Percentiles rank a stretch among this genome's conserved stretches.
Evolutionary conservation across 2,329 filamentous ascomycete genomes (phyloP).

Genomic region (Canariomyces notabilis): DNA sequence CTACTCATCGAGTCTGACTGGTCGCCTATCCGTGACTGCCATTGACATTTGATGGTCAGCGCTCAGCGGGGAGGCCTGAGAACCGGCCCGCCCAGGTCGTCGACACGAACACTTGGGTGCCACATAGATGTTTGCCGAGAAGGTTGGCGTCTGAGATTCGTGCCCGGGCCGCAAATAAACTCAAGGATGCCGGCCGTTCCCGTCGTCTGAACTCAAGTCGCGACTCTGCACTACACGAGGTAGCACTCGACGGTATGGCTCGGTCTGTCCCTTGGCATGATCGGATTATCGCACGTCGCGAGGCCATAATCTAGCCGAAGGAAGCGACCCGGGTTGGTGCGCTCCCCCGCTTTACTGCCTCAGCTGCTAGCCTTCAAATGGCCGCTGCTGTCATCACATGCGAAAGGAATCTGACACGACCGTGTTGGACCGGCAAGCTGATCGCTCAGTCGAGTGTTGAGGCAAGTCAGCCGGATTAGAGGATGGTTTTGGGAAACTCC

Average conservation of each 20-base stretch:
- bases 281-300: neutral
- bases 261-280: neutral
- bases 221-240: too few relatives aligned
- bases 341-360: too few relatives aligned
- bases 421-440: too few relatives aligned
- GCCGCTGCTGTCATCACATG: too few relatives aligned
- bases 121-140: neutral
- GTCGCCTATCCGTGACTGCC: slow-evolving; percentile 5
- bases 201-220: neutral
- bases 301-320: too few relatives aligned
- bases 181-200: neutral
- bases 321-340: too few relatives aligned
- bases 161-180: neutral
- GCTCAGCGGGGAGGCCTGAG: neutral
- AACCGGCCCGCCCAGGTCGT: neutral
- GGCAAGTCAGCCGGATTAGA: too few relatives aligned
- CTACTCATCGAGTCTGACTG: slow-evolving; percentile 10
- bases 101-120: neutral
- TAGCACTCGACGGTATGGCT: neutral
- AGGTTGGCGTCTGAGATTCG: neutral
- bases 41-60: slow-evolving; percentile 10
- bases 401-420: too few relatives aligned
- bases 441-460: too few relatives aligned
- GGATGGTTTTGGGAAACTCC: neutral
- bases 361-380: too few relatives aligned